Base-by-base conservation (phyloP, 805 yeast species). In the Ogataea wickerhamii region DNA sequence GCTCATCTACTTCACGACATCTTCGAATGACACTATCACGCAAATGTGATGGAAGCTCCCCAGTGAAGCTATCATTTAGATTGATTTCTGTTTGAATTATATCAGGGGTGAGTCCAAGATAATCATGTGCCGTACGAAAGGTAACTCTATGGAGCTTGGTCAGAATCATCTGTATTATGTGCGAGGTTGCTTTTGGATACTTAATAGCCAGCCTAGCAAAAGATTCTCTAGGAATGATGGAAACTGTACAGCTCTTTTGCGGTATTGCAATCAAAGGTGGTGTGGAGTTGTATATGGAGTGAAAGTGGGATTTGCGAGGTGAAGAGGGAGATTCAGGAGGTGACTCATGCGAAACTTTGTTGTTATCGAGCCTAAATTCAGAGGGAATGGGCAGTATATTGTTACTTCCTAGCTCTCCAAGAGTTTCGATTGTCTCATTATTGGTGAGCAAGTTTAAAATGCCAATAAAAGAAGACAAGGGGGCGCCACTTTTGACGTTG, bases 101-200 rank as follows among this genome's bases (percentile, higher is more conserved):
- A 51, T 88, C 96, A 14, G 74, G 67, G 0, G 97, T 87, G 17
- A 91, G 63, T 0, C 95, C 96, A 34, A 91, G 67, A 58, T 91
- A 93, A 45, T 77, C 74, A 57, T 89, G 93, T 7, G 93, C 86
- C 0, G 97, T 86, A 54, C 86, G 89, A 60, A 91, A 80, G 0
- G 98, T 91, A 6, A 93, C 96, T 48, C 94, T 76, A 56, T 87
- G 87, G 37, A 93, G 70, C 45, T 95, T 74, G 1, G 95, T 82
- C 39, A 91, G 64, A 18, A 91, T 87, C 77, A 91, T 88, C 51
- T 94, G 96, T 11, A 91, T 91, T 21, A 93, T 89, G 59, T 89
- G 96, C 0, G 96, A 86, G 0, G 96, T 82, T 1, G 96, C 86
- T 45, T 84, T 77, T 5, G 98, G 98, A 55, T 80, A 87, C 50